Percentiles rank a stretch among this genome's conserved stretches.
These are phyloP conservation scores for Naganishia albida DNA, from an alignment of 1,284 basidiomycete genomes.

Conservation along the genomic window DNA sequence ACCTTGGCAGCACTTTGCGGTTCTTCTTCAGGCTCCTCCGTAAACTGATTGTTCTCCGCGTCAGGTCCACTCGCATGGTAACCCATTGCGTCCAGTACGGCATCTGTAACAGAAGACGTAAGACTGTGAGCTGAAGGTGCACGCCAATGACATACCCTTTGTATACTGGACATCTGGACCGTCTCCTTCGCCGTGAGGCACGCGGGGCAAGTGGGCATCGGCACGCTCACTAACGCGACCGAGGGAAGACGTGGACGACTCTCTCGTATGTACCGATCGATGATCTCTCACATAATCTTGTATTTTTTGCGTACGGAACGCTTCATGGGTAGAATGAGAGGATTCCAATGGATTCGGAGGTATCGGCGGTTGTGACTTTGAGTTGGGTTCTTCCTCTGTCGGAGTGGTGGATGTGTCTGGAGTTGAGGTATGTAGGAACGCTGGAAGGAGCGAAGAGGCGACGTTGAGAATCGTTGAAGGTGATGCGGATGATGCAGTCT, in stretches of 20 bases:
- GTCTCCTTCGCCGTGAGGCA: conserved; percentile 58
- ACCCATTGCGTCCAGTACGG: conserved; percentile 57
- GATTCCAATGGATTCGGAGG: conserved; percentile 46
- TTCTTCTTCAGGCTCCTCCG: conserved; percentile 1
- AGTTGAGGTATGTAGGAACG: conserved; percentile 31
- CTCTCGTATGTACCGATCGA: neutral
- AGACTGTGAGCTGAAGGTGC: neutral
- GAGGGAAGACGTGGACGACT: conserved; percentile 3
- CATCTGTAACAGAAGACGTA: conserved; percentile 51
- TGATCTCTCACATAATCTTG: conserved; percentile 19
- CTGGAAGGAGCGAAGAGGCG: conserved; percentile 38
- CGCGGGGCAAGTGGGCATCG: conserved; percentile 61
- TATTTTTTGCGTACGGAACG: conserved; percentile 24
- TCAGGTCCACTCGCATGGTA: conserved; percentile 46
- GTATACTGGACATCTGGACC: conserved; percentile 70
- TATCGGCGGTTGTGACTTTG: conserved; percentile 13
- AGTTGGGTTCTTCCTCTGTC: conserved; percentile 21
- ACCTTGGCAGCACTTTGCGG: neutral
- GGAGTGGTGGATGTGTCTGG: neutral
- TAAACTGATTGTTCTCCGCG: neutral
- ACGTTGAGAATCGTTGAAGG: conserved; percentile 38
- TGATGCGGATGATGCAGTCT: conserved; percentile 32
- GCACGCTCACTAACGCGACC: conserved; percentile 47
- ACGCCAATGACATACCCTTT: conserved; percentile 44
- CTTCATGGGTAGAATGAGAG: neutral